Conservation (phyloP, 1,139 yeast species). For the Lodderomyces pseudojiufengensis region DNA sequence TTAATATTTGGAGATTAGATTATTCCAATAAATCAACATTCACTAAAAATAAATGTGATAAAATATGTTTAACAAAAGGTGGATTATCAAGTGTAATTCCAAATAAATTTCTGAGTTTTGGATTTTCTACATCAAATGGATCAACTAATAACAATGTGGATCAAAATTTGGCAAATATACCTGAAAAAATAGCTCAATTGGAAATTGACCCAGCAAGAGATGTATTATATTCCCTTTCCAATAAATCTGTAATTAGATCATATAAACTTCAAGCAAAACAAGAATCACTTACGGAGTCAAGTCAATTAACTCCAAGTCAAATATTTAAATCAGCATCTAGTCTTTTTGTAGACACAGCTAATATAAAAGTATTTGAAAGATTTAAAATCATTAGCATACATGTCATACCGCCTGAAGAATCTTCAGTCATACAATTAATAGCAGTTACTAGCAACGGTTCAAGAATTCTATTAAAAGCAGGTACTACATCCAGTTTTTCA, state of each 20-base stretch:
- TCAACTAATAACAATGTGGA: slow-evolving; percentile 4
- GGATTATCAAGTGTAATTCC: slow-evolving; percentile 61
- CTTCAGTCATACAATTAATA: slow-evolving; percentile 67
- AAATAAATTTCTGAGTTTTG: slow-evolving; percentile 45
- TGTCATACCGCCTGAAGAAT: slow-evolving; percentile 60
- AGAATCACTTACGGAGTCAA: slow-evolving; percentile 36
- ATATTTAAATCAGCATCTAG: slow-evolving; percentile 58
- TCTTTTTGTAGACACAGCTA: slow-evolving; percentile 44
- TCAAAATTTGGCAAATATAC: slow-evolving; percentile 17
- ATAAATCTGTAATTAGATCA: slow-evolving; percentile 77
- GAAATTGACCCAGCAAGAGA: slow-evolving; percentile 75
- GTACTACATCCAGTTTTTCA: slow-evolving; percentile 28
- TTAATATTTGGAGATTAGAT: slow-evolving; percentile 81
- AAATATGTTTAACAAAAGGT: slow-evolving; percentile 72
- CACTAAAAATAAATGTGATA: slow-evolving; percentile 80
- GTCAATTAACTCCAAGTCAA: slow-evolving; percentile 43
- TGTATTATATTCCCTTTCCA: slow-evolving; percentile 76
- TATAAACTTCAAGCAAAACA: slow-evolving; percentile 51
- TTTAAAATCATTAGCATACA: slow-evolving; percentile 62
- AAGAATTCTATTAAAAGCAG: slow-evolving; percentile 63
- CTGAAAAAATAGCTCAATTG: slow-evolving; percentile 62
- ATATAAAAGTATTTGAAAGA: slow-evolving; percentile 40
- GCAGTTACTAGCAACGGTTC: slow-evolving; percentile 88
- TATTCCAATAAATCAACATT: slow-evolving; percentile 87
- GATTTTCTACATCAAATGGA: slow-evolving; percentile 12